Percentiles rank a stretch among this genome's conserved stretches.
Evolutionary conservation across 2,329 filamentous ascomycete species (phyloP).

Genomic region (Aureobasidium musti): DNA sequence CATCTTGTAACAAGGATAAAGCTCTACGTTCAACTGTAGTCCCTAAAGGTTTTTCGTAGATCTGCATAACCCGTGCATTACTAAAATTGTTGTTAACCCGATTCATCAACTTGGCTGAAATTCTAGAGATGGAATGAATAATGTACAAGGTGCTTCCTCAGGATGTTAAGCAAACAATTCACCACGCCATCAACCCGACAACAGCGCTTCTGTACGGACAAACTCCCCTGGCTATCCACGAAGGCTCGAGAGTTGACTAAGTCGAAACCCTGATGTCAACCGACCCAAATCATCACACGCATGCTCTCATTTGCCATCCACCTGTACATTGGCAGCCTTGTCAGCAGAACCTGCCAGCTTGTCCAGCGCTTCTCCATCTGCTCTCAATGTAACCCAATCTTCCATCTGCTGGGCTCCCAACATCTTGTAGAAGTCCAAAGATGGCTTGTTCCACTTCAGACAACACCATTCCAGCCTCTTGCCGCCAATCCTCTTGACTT

Average conservation of each 20-base stretch:
- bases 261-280: background rate
- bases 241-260: background rate
- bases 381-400: slow-evolving; percentile 75
- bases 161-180: too few relatives aligned
- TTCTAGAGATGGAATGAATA: background rate
- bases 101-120: too few relatives aligned
- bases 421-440: slow-evolving; percentile 76
- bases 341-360: slow-evolving; percentile 54
- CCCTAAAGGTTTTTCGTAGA: background rate
- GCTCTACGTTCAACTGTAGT: background rate
- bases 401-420: slow-evolving; percentile 65
- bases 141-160: background rate
- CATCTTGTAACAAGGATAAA: background rate
- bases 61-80: too few relatives aligned
- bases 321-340: slow-evolving; percentile 4
- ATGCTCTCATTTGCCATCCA: background rate
- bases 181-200: background rate
- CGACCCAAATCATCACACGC: background rate
- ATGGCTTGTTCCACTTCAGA: slow-evolving; percentile 89
- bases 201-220: background rate
- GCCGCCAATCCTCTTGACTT: slow-evolving; percentile 71
- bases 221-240: background rate
- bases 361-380: slow-evolving; percentile 65
- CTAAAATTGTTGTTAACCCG: too few relatives aligned
- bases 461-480: slow-evolving; percentile 86